phyloP scores from a whole-genome alignment of 2,329 filamentous ascomycete genomes.

The Paracorniculantispora psalliotae region DNA sequence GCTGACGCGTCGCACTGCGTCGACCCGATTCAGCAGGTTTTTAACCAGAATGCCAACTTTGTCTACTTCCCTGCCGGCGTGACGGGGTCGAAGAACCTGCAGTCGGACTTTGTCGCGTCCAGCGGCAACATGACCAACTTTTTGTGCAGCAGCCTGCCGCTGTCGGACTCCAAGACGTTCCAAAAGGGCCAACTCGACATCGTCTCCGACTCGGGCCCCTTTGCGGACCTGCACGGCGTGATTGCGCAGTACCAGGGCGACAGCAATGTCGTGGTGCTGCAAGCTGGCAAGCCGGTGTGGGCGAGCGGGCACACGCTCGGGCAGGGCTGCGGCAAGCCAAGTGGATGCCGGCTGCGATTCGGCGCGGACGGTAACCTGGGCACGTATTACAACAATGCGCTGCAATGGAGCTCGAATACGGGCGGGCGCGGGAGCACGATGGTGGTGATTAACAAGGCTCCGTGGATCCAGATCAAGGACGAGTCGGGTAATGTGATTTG shows the following conservation, averaged over 20 bases:
- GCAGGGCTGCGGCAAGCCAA: conserved; percentile 16
- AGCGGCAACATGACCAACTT: conserved; percentile 22
- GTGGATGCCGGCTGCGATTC: conserved; percentile 15
- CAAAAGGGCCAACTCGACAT: conserved; percentile 17
- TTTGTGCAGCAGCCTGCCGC: conserved; percentile 20
- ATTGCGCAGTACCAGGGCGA: conserved; percentile 23
- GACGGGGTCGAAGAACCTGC: conserved; percentile 17
- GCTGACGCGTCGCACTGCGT: conserved; percentile 19
- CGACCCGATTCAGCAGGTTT: conserved; percentile 17
- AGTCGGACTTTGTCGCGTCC: conserved; percentile 19
- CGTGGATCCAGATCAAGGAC: conserved; percentile 19
- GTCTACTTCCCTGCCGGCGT: conserved; percentile 20
- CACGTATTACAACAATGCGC: conserved; percentile 12
- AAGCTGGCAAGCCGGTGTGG: conserved; percentile 16
- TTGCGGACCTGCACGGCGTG: conserved; percentile 19
- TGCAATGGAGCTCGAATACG: conserved; percentile 16
- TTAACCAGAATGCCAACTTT: conserved; percentile 20
- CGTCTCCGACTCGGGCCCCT: conserved; percentile 16
- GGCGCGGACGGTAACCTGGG: conserved; percentile 14
- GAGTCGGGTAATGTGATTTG: conserved; percentile 17
- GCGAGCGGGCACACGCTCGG: conserved; percentile 16
- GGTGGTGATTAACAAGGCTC: conserved; percentile 14
- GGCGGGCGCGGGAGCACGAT: conserved; percentile 12
- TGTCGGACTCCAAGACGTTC: conserved; percentile 17
- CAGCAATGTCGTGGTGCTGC: conserved; percentile 21